Conservation (phyloP, 768 basidiomycete species). For the Punctularia strigosozonata region DNA sequence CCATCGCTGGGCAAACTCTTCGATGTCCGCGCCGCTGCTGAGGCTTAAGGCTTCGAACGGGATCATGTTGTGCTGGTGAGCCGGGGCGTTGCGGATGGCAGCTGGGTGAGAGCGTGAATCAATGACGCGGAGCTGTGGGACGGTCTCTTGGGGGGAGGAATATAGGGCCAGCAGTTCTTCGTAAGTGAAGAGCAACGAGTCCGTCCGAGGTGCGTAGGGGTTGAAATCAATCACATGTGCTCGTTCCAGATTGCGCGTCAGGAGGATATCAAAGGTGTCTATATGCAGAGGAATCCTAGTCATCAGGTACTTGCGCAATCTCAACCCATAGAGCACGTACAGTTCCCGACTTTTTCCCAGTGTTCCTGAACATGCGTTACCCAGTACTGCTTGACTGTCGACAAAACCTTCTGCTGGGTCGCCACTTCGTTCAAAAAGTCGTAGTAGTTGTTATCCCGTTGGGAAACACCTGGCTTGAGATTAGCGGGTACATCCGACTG, state of each 20-base stretch:
- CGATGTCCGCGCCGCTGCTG: slow-evolving; percentile 59
- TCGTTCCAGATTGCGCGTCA: slow-evolving; percentile 67
- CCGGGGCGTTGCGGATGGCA: slow-evolving; percentile 55
- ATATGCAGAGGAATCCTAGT: slow-evolving; percentile 3
- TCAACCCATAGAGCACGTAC: slow-evolving; percentile 32
- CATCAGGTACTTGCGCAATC: background rate
- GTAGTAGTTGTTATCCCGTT: slow-evolving; percentile 84
- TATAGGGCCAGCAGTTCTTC: slow-evolving; percentile 48
- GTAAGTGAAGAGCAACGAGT: slow-evolving; percentile 78
- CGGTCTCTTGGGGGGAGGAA: slow-evolving; percentile 10
- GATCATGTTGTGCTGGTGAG: slow-evolving; percentile 80
- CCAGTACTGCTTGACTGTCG: slow-evolving; percentile 54
- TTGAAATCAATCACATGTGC: slow-evolving; percentile 89
- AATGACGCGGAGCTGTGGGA: slow-evolving; percentile 47
- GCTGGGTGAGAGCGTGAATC: slow-evolving; percentile 66
- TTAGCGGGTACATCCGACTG: background rate
- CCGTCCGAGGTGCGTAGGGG: slow-evolving; percentile 79
- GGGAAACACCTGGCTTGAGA: slow-evolving; percentile 53
- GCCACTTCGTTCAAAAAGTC: slow-evolving; percentile 63
- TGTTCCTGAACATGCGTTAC: slow-evolving; percentile 44
- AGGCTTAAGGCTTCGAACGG: slow-evolving; percentile 81
- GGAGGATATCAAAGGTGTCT: slow-evolving; percentile 83
- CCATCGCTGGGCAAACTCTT: slow-evolving; percentile 64
- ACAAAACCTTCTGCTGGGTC: slow-evolving; percentile 40
- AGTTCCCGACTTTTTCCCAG: slow-evolving; percentile 51